Percentiles rank a stretch among this genome's conserved stretches.
Conservation (phyloP, 257 asterid species). For the Gentiana macrophylla region DNA sequence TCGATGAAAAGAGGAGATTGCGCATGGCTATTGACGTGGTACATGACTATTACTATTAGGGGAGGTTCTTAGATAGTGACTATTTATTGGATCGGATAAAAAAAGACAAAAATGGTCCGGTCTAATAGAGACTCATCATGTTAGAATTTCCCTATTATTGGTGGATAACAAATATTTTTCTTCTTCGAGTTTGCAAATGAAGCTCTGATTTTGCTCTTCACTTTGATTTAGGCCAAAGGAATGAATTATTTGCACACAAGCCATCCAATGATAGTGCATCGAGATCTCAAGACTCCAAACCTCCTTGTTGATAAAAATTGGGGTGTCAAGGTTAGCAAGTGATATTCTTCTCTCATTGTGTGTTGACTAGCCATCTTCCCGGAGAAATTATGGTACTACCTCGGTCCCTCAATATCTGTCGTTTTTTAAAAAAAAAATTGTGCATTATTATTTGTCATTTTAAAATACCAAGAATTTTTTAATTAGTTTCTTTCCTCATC, state of each 20-base stretch:
- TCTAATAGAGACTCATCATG: no score
- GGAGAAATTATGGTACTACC: neutral
- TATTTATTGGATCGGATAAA: no score
- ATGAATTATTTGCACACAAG: slow-evolving; percentile 97
- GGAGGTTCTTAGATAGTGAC: no score
- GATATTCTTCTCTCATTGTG: neutral
- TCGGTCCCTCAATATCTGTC: no score
- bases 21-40: slow-evolving; percentile 99
- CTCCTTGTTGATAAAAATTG: slow-evolving; percentile 94
- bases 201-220: slow-evolving; percentile 8
- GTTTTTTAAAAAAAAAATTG: no score
- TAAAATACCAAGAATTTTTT: neutral
- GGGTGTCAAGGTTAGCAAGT: slow-evolving; percentile 74
- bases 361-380: no score
- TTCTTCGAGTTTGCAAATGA: slow-evolving; percentile 1
- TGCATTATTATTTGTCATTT: no score
- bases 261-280: slow-evolving; percentile 86
- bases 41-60: slow-evolving; percentile 9
- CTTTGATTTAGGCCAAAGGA: slow-evolving; percentile 81
- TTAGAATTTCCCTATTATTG: no score
- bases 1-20: slow-evolving; percentile 81
- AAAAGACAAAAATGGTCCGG: no score
- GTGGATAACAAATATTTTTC: slow-evolving; percentile 3
- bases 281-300: slow-evolving; percentile 95
- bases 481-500: no score